phyloP scores from a whole-genome alignment of 108 stramenopile genomes.

The Schizochytrium sp. region DNA sequence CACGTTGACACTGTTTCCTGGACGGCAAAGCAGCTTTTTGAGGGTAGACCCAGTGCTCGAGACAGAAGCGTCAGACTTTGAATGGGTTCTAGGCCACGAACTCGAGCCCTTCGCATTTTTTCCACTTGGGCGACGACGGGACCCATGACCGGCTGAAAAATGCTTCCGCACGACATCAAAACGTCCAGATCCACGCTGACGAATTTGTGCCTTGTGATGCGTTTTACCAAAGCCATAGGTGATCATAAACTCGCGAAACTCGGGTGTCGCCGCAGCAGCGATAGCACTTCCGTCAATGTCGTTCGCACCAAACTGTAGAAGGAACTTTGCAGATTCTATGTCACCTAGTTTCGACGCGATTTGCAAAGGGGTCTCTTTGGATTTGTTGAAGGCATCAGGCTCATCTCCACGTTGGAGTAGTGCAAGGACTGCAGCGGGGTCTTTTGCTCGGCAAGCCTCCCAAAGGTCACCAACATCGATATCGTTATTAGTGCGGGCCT shows the following conservation, averaged over 20 bases:
- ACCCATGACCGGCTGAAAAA: neutral
- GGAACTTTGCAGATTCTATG: neutral
- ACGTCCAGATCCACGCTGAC: neutral
- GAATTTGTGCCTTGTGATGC: neutral
- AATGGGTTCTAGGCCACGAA: neutral
- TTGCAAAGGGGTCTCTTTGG: neutral
- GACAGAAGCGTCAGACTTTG: neutral
- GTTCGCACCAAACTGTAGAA: conserved; percentile 1
- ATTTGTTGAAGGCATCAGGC: neutral
- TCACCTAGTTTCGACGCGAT: neutral
- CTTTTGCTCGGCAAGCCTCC: neutral
- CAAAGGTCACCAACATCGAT: neutral
- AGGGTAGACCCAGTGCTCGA: conserved; percentile 14
- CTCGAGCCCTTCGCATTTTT: neutral
- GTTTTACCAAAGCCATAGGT: conserved; percentile 22
- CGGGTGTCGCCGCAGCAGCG: neutral
- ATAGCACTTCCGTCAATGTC: conserved; percentile 31
- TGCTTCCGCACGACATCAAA: conserved; percentile 3
- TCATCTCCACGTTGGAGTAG: neutral
- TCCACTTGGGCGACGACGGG: neutral
- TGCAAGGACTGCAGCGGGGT: neutral
- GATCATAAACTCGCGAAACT: neutral
- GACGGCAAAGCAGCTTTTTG: conserved; percentile 38
- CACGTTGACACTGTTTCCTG: no score
- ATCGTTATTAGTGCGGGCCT: neutral